phyloP scores from a whole-genome alignment of 106 monocot genomes.

The Platanthera guangdongensis region DNA sequence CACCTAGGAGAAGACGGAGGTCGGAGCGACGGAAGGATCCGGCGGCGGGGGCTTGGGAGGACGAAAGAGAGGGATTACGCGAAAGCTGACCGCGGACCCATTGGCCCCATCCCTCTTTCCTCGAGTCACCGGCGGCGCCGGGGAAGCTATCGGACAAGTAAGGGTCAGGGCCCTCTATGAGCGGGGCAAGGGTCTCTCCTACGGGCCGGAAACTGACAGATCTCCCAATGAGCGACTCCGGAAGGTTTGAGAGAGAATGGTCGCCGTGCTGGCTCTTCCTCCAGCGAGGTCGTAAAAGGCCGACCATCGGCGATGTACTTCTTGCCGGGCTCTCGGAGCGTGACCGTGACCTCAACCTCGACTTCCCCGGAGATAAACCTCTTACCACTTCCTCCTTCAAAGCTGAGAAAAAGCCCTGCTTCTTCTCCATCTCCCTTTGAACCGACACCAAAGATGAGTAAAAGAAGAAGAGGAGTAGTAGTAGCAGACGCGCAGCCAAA shows the following conservation, averaged over 20 bases:
- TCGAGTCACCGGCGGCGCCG: background rate
- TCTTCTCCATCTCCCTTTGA: slow-evolving; percentile 59
- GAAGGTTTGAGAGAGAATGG: slow-evolving; percentile 5
- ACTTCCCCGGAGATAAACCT: slow-evolving; percentile 51
- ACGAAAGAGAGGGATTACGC: slow-evolving; percentile 23
- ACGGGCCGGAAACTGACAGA: slow-evolving; percentile 49
- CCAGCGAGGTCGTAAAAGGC: slow-evolving; percentile 27
- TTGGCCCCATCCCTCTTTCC: slow-evolving; percentile 61
- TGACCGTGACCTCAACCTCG: slow-evolving; percentile 31
- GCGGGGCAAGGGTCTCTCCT: slow-evolving; percentile 47
- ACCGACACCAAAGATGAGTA: background rate
- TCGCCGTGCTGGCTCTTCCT: slow-evolving; percentile 16
- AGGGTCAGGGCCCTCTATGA: slow-evolving; percentile 53
- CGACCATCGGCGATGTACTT: slow-evolving; percentile 24
- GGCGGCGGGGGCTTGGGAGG: background rate
- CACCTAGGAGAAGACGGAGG: slow-evolving; percentile 58
- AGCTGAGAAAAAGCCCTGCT: slow-evolving; percentile 81
- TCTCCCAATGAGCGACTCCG: slow-evolving; percentile 29
- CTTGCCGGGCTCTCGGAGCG: slow-evolving; percentile 30
- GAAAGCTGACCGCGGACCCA: slow-evolving; percentile 64
- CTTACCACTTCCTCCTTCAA: slow-evolving; percentile 76
- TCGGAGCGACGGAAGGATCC: slow-evolving; percentile 33
- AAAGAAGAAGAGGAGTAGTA: background rate
- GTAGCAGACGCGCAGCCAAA: too few species aligned
- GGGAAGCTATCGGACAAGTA: slow-evolving; percentile 9